Base-by-base conservation (phyloP, 2,329 filamentous ascomycete genomes). In the Fusarium gaditjirri region DNA sequence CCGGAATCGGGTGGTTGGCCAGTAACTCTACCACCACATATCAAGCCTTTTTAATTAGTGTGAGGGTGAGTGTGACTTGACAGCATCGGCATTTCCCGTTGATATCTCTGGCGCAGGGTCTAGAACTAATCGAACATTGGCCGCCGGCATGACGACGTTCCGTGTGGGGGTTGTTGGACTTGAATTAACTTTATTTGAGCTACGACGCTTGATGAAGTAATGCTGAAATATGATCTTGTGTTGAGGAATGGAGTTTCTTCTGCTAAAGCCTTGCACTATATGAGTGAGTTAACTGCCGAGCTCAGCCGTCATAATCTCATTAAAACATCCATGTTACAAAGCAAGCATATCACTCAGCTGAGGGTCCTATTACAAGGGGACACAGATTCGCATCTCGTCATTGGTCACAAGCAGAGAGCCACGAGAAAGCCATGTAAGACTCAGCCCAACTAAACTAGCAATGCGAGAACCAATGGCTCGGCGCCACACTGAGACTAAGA, bases 391-490 rank as follows among this genome's bases (percentile, higher is more conserved):
- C 21, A 59, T 29, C 50, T 39, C 41, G 4, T 39, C 29, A 72
- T 72, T 72, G 70, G 70, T 13, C 57, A 33, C 38, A 55, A 31
- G 19, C 13, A 17, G 49, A 46, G 39, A 72, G 70, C 70, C 70
- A 73, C 57, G 60, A 52, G 54, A 73, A 71, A 72, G 70, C 70
- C 70, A 72, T 73, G 70, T 70, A 73, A 73, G 70, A 70, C 70
- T 73, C 70, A 72, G 70, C 70, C 70, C 70, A 59, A 49, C 70
- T 44, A 39, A 54, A 73, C 70, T 56, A 72, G 41, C 31, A 67
- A 61, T 27, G 50, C 43, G 35, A 70, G 70, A 66, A 61, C 70
- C 70, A 72, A 72, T 72, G 61, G 66, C 55, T 72, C 49, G 41
- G 47, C 70, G 70, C 70, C 70, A 70, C 70, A 73, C 52, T 8